Evolutionary conservation across 192 early-diverging fungal species (phyloP), one percentile per base, ranked within the genome.

Genomic region (Diversispora eburnea): DNA sequence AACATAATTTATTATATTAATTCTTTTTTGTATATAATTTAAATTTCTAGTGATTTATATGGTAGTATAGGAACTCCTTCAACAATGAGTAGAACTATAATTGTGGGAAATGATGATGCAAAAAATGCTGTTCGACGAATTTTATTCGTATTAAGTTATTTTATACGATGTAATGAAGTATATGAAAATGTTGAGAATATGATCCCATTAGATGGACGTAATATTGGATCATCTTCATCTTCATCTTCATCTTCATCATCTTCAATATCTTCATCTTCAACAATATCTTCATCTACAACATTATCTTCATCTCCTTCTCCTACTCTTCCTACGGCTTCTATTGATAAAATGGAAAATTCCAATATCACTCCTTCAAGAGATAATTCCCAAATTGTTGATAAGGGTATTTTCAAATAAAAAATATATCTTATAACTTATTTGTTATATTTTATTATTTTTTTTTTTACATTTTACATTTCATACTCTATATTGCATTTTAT

Each of bases 121-220:
- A 33, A 33, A 17, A 81, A 76, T 41, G 73, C 80, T 47, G 85
- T 87, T 22, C 79, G 84, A 49, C 77, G 84, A 8, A 75, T 87
- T 0, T 49, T 87, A 1, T 85, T 77, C 54, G 72, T 87, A n/a
- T 76, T 87, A 15, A 85, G 82, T 25, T 87, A 87, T 58, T 82
- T 87, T 66, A 87, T 87, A 52, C 79, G 85, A 25, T 87, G 85
- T 64, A 87, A 85, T 54, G 85, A 87, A 74, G 84, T 87, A 5
- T 87, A 81, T 68, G 80, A 83, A 45, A 81, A 75, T 5, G 62
- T 79, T 47, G 69, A 71, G 43, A 41, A 71, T n/a, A 60, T 71
- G 56, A 25, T 49, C 13, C 56, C 69, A 0, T 15, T 33, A 33
- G 43, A 52, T 10, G 15, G 15, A n/a, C 33, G n/a, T 33, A 39